Percentiles rank a stretch among this genome's conserved stretches.
phyloP scores from a whole-genome alignment of 768 basidiomycete species.

The Amanita molliuscula region DNA sequence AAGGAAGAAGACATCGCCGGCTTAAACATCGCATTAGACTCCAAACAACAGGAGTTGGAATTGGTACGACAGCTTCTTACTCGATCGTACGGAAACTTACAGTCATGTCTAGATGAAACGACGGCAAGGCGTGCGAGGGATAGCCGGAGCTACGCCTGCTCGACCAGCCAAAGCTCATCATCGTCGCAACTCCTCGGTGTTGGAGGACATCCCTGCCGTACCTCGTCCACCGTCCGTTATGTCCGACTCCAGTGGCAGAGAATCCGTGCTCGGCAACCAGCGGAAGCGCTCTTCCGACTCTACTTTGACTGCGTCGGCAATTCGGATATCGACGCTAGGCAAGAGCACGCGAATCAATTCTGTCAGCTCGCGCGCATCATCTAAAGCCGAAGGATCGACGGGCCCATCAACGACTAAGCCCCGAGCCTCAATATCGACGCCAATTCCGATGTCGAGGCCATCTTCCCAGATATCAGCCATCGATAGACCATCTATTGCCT shows the following conservation, averaged over 20 bases:
- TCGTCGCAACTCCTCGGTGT: constrained; percentile 49
- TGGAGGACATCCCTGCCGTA: constrained; percentile 38
- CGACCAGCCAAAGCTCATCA: constrained; percentile 26
- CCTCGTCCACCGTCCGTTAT: constrained; percentile 46
- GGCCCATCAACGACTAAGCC: constrained; percentile 32
- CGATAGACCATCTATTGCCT: constrained; percentile 18
- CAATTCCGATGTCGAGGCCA: constrained; percentile 19
- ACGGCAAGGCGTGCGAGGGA: constrained; percentile 43
- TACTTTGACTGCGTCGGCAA: constrained; percentile 14
- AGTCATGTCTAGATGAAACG: constrained; percentile 45
- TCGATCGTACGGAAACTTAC: not conserved
- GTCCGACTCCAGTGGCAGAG: constrained; percentile 36
- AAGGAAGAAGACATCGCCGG: constrained; percentile 72
- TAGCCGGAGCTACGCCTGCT: constrained; percentile 47
- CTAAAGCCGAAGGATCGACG: constrained; percentile 32
- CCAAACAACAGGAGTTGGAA: constrained; percentile 92
- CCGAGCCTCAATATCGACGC: constrained; percentile 23
- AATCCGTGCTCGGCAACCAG: constrained; percentile 24
- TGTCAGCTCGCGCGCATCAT: constrained; percentile 16
- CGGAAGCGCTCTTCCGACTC: constrained; percentile 28
- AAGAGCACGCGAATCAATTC: constrained; percentile 41
- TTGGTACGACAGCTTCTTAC: constrained; percentile 37
- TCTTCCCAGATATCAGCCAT: constrained; percentile 29
- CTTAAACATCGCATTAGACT: constrained; percentile 86
- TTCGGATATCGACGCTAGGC: constrained; percentile 31